These are phyloP conservation scores for Astragalus glycyphyllos DNA, from an alignment of 306 rosid species.

Conservation along the genomic window DNA sequence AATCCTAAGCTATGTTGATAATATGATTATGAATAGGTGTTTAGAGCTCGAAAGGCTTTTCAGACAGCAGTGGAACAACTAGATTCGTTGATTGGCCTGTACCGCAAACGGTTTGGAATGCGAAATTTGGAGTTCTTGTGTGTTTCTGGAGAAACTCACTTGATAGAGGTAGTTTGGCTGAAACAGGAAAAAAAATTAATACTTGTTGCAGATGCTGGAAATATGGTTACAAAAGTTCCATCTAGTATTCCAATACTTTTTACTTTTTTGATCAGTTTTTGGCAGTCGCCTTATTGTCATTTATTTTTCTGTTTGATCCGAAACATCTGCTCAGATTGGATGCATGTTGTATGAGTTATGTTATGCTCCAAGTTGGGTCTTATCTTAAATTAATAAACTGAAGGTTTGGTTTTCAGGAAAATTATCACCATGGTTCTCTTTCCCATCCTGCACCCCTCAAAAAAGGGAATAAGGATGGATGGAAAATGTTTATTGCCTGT, in stretches of 20 bases:
- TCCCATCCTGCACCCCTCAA: conserved; percentile 4
- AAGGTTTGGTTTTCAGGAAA: conserved; percentile 21
- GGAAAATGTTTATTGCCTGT: conserved; percentile 17
- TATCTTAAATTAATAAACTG: conserved; percentile 27
- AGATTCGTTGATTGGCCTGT: conserved; percentile 67
- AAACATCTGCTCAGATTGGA: conserved; percentile 19
- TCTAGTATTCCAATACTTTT: conserved; percentile 20
- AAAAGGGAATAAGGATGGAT: conserved; percentile 8
- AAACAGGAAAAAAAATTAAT: conserved; percentile 23
- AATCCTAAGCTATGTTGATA: conserved; percentile 28
- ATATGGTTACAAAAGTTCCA: conserved; percentile 11
- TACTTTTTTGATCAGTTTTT: neutral
- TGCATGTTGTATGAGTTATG: conserved; percentile 27
- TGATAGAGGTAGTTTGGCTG: conserved; percentile 75
- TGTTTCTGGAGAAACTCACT: conserved; percentile 88
- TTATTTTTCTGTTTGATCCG: conserved; percentile 29
- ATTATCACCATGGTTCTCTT: conserved; percentile 2
- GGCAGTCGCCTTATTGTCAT: conserved; percentile 7
- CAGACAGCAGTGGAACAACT: conserved; percentile 67
- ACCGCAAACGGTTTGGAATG: conserved; percentile 76
- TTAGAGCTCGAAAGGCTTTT: conserved; percentile 63
- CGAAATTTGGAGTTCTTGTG: conserved; percentile 70
- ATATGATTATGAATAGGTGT: conserved; percentile 56
- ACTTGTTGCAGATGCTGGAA: conserved; percentile 30
- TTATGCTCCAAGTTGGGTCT: conserved; percentile 25